A percentile compares a stretch with the other conserved stretches of the same genome.
Conservation (phyloP, 768 basidiomycete species). For the Steccherinum ochraceum region DNA sequence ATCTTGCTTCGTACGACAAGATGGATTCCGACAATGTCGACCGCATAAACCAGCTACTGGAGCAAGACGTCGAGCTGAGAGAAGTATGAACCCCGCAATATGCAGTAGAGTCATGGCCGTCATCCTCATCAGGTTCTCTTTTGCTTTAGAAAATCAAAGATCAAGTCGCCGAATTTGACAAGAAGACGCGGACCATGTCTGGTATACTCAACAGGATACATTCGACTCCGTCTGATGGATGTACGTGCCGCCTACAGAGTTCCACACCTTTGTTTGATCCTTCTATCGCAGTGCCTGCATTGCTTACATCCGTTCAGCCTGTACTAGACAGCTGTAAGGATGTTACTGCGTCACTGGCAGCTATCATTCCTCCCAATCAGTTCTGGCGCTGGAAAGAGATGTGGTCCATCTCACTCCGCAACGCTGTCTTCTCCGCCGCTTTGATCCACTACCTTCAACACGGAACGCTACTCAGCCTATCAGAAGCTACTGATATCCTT, state of each 20-base stretch:
- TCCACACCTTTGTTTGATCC: constrained; percentile 4
- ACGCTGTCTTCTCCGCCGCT: constrained; percentile 58
- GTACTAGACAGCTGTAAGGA: constrained; percentile 49
- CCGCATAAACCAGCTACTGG: constrained; percentile 51
- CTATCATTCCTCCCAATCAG: constrained; percentile 60
- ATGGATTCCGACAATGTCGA: constrained; percentile 58
- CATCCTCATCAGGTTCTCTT: no score
- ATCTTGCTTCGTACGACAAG: constrained; percentile 1
- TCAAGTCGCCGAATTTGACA: constrained; percentile 68
- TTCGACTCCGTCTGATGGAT: constrained; percentile 54
- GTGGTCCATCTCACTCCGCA: constrained; percentile 69
- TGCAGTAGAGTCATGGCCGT: no score
- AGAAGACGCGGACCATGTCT: constrained; percentile 64
- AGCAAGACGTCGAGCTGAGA: constrained; percentile 54
- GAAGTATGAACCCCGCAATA: constrained; percentile 41
- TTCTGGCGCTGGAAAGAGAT: constrained; percentile 84
- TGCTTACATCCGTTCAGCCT: constrained; percentile 53
- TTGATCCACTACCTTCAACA: constrained; percentile 58
- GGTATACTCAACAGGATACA: constrained; percentile 78
- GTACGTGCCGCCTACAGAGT: constrained; percentile 35
- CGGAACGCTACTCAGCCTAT: constrained; percentile 53
- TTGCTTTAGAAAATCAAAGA: constrained; percentile 68
- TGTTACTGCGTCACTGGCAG: constrained; percentile 44
- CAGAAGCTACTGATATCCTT: constrained; percentile 44
- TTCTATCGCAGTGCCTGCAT: constrained; percentile 42